These are phyloP conservation scores for Aspergillus campestris DNA, from an alignment of 495 filamentous ascomycete genomes.

Conservation along the genomic window DNA sequence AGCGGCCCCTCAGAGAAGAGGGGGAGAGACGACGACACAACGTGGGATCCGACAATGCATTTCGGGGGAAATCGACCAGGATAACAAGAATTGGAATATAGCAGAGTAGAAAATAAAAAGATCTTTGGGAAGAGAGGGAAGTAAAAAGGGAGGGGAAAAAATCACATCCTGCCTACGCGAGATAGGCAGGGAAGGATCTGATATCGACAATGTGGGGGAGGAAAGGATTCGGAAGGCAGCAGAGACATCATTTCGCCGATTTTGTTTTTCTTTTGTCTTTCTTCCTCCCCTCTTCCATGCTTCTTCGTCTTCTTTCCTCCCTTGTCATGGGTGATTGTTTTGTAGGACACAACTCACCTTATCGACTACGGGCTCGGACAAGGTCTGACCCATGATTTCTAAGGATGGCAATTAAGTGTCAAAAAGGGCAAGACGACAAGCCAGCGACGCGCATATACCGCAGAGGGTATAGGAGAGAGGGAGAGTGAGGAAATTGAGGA, in stretches of 20 bases:
- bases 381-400: constrained; percentile 86
- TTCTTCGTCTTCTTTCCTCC: too few relatives aligned
- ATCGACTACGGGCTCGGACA: constrained; percentile 96
- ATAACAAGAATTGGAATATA: neutral
- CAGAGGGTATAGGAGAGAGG: neutral
- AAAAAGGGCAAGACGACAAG: neutral
- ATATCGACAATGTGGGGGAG: constrained; percentile 25
- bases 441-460: constrained; percentile 7
- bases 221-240: constrained; percentile 10
- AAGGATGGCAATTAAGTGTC: constrained; percentile 9
- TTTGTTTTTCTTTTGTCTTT: constrained; percentile 1
- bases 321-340: too few relatives aligned
- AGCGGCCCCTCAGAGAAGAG: constrained; percentile 5
- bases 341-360: constrained; percentile 59
- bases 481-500: constrained; percentile 1
- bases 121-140: neutral
- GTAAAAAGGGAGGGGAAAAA: neutral
- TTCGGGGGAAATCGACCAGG: neutral
- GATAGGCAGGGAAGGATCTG: constrained; percentile 11
- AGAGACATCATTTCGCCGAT: constrained; percentile 15
- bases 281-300: too few relatives aligned
- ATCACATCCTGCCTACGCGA: neutral
- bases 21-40: constrained; percentile 3
- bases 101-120: neutral
- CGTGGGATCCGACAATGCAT: neutral